Conservation (phyloP, 768 basidiomycete species). For the Sarcodon sp. region DNA sequence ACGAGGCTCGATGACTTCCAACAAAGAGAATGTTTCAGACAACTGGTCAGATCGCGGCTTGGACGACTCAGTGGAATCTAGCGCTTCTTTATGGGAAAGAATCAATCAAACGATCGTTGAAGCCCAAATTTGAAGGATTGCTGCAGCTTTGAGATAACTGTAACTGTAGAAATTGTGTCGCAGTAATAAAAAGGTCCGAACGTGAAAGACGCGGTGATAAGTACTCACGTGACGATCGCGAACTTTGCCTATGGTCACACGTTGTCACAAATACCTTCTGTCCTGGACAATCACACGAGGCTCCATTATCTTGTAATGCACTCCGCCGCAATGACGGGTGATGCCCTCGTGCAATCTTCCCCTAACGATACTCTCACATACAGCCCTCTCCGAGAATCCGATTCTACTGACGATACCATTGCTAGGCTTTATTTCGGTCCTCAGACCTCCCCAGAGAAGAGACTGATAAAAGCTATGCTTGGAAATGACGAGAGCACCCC, state of each 20-base stretch:
- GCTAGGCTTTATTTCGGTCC: constrained; percentile 39
- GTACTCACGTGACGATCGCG: background rate
- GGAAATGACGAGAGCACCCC: constrained; percentile 18
- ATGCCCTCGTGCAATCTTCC: constrained; percentile 1
- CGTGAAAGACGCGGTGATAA: too few species aligned
- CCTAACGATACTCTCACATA: constrained; percentile 16
- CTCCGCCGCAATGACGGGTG: background rate
- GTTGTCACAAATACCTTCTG: background rate
- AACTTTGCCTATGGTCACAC: background rate
- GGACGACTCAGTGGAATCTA: background rate
- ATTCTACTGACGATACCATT: constrained; percentile 23
- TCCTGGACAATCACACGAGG: too few species aligned
- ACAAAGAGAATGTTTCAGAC: too few species aligned
- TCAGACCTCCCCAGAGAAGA: constrained; percentile 39
- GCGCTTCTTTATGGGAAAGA: background rate
- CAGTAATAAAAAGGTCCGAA: too few species aligned
- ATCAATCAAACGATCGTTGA: background rate
- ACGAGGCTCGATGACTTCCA: background rate
- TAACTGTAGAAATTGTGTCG: background rate
- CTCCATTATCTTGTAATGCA: background rate
- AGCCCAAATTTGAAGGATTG: constrained; percentile 1
- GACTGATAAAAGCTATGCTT: constrained; percentile 19
- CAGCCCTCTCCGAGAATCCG: constrained; percentile 19
- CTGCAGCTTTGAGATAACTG: background rate
- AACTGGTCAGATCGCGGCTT: background rate